Base-by-base conservation (phyloP, 768 basidiomycete species). In the Strobilomyces echinocephalus region DNA sequence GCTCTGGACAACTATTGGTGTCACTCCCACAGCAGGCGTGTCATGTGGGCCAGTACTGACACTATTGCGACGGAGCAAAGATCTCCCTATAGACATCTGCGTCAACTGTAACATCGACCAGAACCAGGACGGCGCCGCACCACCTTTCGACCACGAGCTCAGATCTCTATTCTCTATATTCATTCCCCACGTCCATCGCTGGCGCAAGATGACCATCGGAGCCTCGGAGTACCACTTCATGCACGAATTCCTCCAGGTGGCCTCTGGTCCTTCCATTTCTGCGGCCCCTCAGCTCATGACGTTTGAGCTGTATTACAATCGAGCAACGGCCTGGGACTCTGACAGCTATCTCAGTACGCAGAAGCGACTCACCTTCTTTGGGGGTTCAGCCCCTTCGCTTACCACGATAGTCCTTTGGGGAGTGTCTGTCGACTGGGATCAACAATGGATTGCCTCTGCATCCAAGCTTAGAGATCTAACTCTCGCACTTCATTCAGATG, bases 401-500 rank as follows among this genome's bases (percentile, higher is more conserved):
- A 69, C 64, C 18, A 60, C 69, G 5, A 66, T 81, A 33, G 70
- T 72, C 10, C 72, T 90, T 26, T 87, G 83, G 82, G 87, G 85
- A 36, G 82, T 88, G 5, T 87, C 87, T 56, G 66, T 89, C 33
- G 76, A 83, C 52, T 90, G 88, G 88, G 72, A 76, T 30, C 70
- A 73, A 33, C 71, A 75, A 15, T 63, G 74, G 20, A 56, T 69
- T 28, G 30, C 52, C 6, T 58, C 63, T 4, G 63, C 64, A 2
- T n/a, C 55, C 28, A 60, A 55, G 8, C 69, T 89, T 28, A 62
- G 59, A 21, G 75, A 79, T 15, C 63, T 89, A 20, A 79, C 85
- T 59, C 71, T 89, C 39, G 78, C 81, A 0, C 87, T 78, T 69
- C 86, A 87, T 59, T 66, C 76, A 9, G 80, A 85, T 60, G 84